These are phyloP conservation scores for Salix dunnii DNA, from an alignment of 345 rosid species.

Conservation along the genomic window DNA sequence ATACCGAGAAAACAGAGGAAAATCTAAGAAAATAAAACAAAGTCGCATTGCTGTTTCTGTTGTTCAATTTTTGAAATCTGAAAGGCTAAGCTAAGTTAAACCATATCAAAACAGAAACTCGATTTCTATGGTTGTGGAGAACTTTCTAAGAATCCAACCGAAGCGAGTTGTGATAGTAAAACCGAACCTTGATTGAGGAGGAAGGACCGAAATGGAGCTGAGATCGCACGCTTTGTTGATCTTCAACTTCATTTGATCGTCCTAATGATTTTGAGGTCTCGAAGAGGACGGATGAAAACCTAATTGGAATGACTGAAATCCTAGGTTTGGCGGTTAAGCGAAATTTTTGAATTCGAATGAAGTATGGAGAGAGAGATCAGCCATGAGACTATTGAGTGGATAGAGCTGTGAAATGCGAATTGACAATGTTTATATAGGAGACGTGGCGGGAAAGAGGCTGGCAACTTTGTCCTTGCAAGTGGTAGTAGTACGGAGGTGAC, in stretches of 20 bases:
- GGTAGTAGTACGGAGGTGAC: neutral
- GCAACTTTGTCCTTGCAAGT: neutral
- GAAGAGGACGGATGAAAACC: neutral
- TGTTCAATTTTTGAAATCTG: neutral
- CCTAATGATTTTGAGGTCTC: neutral
- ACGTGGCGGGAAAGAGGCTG: conserved; percentile 2
- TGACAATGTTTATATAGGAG: neutral
- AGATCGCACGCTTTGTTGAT: conserved; percentile 87
- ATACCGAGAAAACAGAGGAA: neutral
- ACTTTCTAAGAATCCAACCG: conserved; percentile 14
- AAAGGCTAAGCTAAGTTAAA: neutral
- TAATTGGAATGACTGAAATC: neutral
- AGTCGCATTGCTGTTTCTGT: neutral
- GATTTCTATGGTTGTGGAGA: neutral
- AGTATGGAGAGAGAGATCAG: neutral
- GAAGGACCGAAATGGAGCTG: conserved; percentile 80
- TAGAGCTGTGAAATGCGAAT: neutral
- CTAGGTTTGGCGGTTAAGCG: neutral
- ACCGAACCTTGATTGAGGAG: conserved; percentile 73
- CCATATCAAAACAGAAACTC: neutral
- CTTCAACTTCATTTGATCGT: conserved; percentile 69
- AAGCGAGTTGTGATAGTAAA: neutral
- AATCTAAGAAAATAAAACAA: neutral
- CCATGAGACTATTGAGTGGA: neutral
- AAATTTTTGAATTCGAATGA: neutral